These are phyloP conservation scores for Phaeoacremonium minimum DNA, from an alignment of 2,329 filamentous ascomycete species.

Conservation along the genomic window DNA sequence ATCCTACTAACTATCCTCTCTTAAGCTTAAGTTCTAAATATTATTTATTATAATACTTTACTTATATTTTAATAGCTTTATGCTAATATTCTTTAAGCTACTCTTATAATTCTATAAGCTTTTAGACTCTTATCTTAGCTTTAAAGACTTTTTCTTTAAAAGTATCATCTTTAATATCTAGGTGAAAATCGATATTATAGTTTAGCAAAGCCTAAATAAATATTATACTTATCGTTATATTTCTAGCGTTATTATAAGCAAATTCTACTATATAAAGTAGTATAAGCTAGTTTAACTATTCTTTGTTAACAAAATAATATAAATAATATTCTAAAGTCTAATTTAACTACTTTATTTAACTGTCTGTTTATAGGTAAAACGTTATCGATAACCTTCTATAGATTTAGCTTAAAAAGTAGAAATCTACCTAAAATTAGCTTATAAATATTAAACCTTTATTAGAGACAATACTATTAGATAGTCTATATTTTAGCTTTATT, in stretches of 20 bases:
- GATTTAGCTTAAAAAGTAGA: slow-evolving; percentile 6
- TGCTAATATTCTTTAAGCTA: neutral
- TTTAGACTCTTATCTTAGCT: neutral
- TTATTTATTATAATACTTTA: neutral
- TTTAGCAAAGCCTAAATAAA: neutral
- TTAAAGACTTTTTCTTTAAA: neutral
- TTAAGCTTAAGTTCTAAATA: slow-evolving; percentile 4
- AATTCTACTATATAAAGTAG: neutral
- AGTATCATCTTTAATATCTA: neutral
- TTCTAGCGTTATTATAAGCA: neutral
- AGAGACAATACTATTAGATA: slow-evolving; percentile 1
- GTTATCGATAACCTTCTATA: slow-evolving; percentile 5
- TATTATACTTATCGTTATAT: neutral
- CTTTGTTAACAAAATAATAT: neutral
- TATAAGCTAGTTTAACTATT: neutral
- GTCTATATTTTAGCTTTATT: slow-evolving; percentile 6
- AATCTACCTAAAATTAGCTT: neutral
- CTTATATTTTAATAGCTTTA: neutral
- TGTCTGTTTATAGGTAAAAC: slow-evolving; percentile 2
- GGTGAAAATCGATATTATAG: neutral
- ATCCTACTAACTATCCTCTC: slow-evolving; percentile 5
- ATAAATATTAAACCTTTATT: slow-evolving; percentile 1
- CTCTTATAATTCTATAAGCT: neutral
- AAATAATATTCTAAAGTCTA: neutral
- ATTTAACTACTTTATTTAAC: slow-evolving; percentile 1